Conservation (phyloP, 2,329 filamentous ascomycete species). For the Aspergillus phoenicis region DNA sequence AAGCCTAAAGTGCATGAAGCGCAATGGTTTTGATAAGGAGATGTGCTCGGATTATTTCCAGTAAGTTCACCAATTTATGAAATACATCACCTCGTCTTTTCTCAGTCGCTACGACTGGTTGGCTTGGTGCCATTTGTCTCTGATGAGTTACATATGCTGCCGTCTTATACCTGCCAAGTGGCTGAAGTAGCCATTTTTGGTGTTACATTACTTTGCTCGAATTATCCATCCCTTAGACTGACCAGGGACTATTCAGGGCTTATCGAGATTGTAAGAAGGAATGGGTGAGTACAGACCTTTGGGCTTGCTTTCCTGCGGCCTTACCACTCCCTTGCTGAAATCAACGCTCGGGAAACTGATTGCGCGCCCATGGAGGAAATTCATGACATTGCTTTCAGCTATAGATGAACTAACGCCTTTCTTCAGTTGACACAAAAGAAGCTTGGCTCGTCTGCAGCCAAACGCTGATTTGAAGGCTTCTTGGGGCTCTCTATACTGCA, state of each 20-base stretch:
- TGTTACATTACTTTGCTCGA: not conserved
- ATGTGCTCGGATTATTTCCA: slow-evolving; percentile 97
- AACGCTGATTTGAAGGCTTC: slow-evolving; percentile 2
- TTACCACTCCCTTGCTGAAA: not conserved
- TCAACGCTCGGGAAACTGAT: not conserved
- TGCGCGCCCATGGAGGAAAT: not conserved
- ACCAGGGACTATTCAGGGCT: slow-evolving; percentile 59
- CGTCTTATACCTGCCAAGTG: not conserved
- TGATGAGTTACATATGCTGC: not conserved
- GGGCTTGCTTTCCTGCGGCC: not conserved
- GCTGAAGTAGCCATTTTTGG: not conserved
- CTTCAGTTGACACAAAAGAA: slow-evolving; percentile 37
- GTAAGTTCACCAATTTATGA: slow-evolving; percentile 55
- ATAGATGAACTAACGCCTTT: slow-evolving; percentile 10
- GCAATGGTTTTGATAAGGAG: slow-evolving; percentile 82
- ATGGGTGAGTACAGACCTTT: slow-evolving; percentile 67
- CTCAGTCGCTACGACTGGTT: not conserved
- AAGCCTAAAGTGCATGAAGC: slow-evolving; percentile 84
- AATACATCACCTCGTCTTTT: not conserved
- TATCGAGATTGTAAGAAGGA: slow-evolving; percentile 94
- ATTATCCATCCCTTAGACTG: not conserved
- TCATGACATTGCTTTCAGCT: not conserved
- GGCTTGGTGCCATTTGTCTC: not conserved
- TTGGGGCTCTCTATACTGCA: not conserved
- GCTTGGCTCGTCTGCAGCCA: slow-evolving; percentile 11